These are phyloP conservation scores for Chenopodium album DNA, from an alignment of 148 eudicot species.

Conservation along the genomic window DNA sequence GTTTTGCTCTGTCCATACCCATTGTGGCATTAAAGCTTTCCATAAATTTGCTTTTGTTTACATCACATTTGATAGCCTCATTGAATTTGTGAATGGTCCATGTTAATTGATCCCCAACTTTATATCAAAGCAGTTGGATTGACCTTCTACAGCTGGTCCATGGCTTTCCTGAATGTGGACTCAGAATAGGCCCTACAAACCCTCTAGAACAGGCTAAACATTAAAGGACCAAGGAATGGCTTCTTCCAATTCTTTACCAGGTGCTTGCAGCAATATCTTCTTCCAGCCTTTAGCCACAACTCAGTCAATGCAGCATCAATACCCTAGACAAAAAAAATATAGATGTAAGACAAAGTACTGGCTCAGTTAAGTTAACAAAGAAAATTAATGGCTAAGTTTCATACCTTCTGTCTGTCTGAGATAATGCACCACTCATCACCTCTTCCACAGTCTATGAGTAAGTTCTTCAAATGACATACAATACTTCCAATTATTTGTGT, in stretches of 20 bases:
- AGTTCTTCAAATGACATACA: background rate
- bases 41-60: conserved; percentile 2
- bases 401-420: background rate
- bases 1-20: background rate
- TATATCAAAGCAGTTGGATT: background rate
- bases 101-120: background rate
- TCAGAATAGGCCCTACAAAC: background rate
- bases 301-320: background rate
- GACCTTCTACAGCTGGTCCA: background rate
- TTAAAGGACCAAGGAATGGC: background rate
- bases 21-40: background rate
- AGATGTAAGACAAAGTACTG: too few relatives aligned
- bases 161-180: background rate
- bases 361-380: too few relatives aligned
- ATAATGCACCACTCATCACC: conserved; percentile 1
- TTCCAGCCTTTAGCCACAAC: background rate
- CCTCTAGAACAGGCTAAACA: background rate
- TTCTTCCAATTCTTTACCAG: background rate
- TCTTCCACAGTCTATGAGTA: background rate
- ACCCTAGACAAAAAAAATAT: background rate
- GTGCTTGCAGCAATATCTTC: background rate
- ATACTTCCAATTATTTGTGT: background rate
- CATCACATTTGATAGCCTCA: background rate
- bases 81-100: background rate
- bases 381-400: too few relatives aligned